These are phyloP conservation scores for Macrophomina phaseolina DNA, from an alignment of 2,329 filamentous ascomycete genomes.

Conservation along the genomic window DNA sequence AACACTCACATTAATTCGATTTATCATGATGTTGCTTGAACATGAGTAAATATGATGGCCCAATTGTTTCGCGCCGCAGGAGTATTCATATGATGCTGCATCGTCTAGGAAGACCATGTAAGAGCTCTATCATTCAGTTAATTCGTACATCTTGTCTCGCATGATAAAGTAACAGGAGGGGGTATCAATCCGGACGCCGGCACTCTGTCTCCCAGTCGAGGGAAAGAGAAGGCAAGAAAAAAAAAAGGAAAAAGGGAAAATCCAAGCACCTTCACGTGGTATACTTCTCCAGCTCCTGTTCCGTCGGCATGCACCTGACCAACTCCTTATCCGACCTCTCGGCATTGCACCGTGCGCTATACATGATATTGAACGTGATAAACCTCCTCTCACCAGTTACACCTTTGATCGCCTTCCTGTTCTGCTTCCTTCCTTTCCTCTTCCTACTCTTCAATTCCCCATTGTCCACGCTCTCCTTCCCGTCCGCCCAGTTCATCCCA, in stretches of 20 bases:
- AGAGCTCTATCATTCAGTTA: not conserved
- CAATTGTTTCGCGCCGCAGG: no score
- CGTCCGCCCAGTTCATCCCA: constrained; percentile 18
- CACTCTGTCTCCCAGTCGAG: not conserved
- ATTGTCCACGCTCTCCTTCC: not conserved
- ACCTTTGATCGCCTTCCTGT: not conserved
- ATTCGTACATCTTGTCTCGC: not conserved
- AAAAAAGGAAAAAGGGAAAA: not conserved
- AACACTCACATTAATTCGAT: no score
- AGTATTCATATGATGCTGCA: no score
- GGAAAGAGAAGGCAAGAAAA: not conserved
- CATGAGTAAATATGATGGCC: no score
- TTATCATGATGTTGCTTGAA: no score
- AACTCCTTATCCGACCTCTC: not conserved
- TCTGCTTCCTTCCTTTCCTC: not conserved
- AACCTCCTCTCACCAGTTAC: not conserved
- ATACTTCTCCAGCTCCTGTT: constrained; percentile 24
- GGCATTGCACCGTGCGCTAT: constrained; percentile 25
- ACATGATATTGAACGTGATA: constrained; percentile 25
- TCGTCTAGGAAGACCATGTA: no score
- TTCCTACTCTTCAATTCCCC: constrained; percentile 3
- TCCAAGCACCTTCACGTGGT: not conserved
- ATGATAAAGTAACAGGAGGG: not conserved
- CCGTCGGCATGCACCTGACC: constrained; percentile 25
- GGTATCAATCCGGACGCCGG: constrained; percentile 6